Evolutionary conservation across 2,329 filamentous ascomycete species (phyloP), one percentile per base, ranked within the genome.

Genomic region (Colletotrichum liaoningense): DNA sequence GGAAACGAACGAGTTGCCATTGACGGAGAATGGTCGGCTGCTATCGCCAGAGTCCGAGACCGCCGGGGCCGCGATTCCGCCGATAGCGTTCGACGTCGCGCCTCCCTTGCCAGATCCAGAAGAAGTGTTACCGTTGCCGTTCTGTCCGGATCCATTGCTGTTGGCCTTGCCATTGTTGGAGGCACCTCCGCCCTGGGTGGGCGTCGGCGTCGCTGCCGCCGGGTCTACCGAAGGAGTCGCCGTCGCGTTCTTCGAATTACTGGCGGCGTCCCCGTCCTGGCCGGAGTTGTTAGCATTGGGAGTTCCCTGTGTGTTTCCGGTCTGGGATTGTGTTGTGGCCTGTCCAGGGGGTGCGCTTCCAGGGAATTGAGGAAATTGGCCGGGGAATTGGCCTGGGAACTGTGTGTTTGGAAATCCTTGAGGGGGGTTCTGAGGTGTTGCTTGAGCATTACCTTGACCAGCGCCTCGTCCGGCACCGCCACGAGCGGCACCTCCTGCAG

Each of bases 1-100:
- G 79, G 88, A 88, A 52, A 87, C 87, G 79, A 93, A 93, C 49
- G 84, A 90, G 83, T 84, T 83, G 62, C 88, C 88, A 76, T 89
- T 87, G 72, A 91, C 88, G 26, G 80, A 76, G 81, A 92, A 92
- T 68, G 89, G 88, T 38, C 90, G 86, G 69, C 80, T 78, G 26
- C 81, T 72, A 77, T 89, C 81, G 56, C 87, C 86, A 5, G 86
- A 85, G 77, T 88, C 77, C 49, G 79, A 80, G 28, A 91, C 86
- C 12, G 83, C 81, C 9, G 90, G 89, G 4, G 89, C 87, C 14
- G 84, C 82, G 64, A 88, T 82, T 62, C 88, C 89, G 58, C 85
- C 89, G 71, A 92, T 81, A 67, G 86, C 85, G 57, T 69, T 76
- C 38, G 76, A 76, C 66, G 66, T 75, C 66, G 77, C 82, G 59